Conservation (phyloP, 352 stramenopile genomes). For the Phytophthora crassamura region DNA sequence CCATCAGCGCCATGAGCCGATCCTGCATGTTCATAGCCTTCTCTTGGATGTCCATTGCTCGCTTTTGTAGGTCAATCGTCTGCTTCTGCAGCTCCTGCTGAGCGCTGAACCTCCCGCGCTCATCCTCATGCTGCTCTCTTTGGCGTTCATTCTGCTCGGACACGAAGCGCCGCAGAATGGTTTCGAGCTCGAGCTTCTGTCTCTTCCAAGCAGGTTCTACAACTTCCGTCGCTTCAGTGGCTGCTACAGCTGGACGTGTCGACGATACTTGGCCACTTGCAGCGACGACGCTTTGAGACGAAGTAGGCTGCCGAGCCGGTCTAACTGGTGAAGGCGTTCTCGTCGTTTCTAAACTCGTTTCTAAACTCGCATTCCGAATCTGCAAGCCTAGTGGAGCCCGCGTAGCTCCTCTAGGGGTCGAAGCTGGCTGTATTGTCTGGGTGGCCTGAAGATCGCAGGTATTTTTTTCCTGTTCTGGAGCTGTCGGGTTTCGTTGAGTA, state of each 20-base stretch:
- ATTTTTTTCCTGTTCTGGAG: no score
- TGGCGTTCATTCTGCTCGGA: slow-evolving; percentile 22
- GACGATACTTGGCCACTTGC: neutral
- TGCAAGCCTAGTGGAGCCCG: no score
- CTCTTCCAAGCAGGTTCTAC: slow-evolving; percentile 19
- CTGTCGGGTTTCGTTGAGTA: neutral
- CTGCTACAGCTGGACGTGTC: neutral
- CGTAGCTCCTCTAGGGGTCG: neutral
- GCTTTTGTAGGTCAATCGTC: slow-evolving; percentile 28
- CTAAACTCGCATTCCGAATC: no score
- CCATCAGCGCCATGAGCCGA: slow-evolving; percentile 35
- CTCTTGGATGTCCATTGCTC: slow-evolving; percentile 33
- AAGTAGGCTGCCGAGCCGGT: no score
- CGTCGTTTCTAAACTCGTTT: no score
- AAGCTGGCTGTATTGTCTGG: neutral
- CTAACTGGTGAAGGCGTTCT: no score
- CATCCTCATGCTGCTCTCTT: slow-evolving; percentile 17
- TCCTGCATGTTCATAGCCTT: slow-evolving; percentile 37
- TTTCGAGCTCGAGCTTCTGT: slow-evolving; percentile 21
- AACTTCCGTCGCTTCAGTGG: neutral
- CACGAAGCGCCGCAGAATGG: slow-evolving; percentile 27
- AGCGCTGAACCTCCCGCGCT: slow-evolving; percentile 10
- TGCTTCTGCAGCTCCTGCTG: slow-evolving; percentile 33
- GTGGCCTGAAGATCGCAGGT: neutral
- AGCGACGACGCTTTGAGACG: no score